Evolutionary conservation across 169 alveolate species (phyloP), one percentile per base, ranked within the genome.

Genomic region (Babesia gibsoni): DNA sequence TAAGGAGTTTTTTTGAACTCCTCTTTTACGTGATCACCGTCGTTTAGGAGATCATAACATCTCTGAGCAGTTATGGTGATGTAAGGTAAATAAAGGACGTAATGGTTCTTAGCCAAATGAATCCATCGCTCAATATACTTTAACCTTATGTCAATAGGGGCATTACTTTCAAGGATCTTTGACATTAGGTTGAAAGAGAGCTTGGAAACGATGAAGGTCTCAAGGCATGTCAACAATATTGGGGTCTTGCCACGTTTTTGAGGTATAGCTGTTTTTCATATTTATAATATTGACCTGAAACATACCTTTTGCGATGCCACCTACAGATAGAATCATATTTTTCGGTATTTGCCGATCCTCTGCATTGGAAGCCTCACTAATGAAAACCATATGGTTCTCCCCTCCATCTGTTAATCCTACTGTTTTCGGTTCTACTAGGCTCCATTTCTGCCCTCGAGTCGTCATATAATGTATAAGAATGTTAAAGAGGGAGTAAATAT

Each of bases 231-330:
- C 30, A 79, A 53, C 32, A 79, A 53, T 36, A 79, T 79, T 4
- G 88, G 88, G 41, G 73, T 69, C 39, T 79, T 79, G 22, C 54
- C 54, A 22, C 42, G 43, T 53, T 70, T 79, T 7, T 79, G 67
- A 16, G 86, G 86, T 25, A 77, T 20, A 3, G 68, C 86, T 77
- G 61, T 30, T 3, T 12, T 7, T 25, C 4, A 53, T 67, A 8
- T 49, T 5, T 22, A 3, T 4, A 1, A 7, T 16, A 18, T 27
- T 4, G 39, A 0, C 46, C 22, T 9, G 23, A 20, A 27, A 53
- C 86, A 16, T 57, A 77, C 86, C 33, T 41, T 77, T 77, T 59
- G 70, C 61, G 79, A 77, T 77, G 67, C 67, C 39, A 8, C 86
- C 86, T 2, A 77, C 86, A 12, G 78, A 50, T 23, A 56, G 64